Evolutionary conservation across 768 basidiomycete species (phyloP).

Genomic region (Hemileccinum impolitum): DNA sequence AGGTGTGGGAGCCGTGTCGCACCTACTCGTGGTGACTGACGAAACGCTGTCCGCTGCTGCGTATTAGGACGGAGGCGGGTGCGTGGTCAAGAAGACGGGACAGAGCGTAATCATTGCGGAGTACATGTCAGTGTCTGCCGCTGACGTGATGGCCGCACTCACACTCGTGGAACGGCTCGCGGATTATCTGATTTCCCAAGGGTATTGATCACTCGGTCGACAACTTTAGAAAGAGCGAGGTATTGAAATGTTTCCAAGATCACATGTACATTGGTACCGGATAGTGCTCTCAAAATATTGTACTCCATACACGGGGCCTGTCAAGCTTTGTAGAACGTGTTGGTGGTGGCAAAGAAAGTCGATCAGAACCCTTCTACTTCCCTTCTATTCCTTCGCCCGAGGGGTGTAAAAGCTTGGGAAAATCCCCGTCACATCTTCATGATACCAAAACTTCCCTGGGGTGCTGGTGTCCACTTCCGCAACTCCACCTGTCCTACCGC

Average conservation of each 20-base stretch:
- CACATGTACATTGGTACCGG: constrained; percentile 6
- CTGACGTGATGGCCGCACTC: constrained; percentile 8
- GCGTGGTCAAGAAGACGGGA: constrained; percentile 26
- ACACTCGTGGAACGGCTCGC: constrained; percentile 21
- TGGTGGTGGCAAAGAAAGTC: not conserved
- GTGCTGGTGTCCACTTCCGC: constrained; percentile 3
- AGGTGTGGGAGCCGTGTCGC: constrained; percentile 1
- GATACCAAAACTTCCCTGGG: constrained; percentile 49
- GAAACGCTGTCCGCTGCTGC: not conserved
- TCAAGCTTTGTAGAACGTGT: no score
- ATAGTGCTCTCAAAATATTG: not conserved
- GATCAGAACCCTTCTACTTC: not conserved
- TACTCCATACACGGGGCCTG: no score
- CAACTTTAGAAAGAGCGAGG: no score
- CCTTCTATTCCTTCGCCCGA: constrained; percentile 1
- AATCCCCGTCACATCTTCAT: constrained; percentile 50
- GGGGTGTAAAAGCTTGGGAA: constrained; percentile 52
- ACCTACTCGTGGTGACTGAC: no score
- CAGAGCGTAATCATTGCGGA: constrained; percentile 26
- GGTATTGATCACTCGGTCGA: constrained; percentile 14
- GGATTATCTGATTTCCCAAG: constrained; percentile 22
- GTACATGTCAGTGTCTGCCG: constrained; percentile 6
- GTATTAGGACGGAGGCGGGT: constrained; percentile 19
- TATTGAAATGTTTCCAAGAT: not conserved
- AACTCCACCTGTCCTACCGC: constrained; percentile 3